Base-by-base conservation (phyloP, 75 land plant species). In the Ceratopteris richardii region DNA sequence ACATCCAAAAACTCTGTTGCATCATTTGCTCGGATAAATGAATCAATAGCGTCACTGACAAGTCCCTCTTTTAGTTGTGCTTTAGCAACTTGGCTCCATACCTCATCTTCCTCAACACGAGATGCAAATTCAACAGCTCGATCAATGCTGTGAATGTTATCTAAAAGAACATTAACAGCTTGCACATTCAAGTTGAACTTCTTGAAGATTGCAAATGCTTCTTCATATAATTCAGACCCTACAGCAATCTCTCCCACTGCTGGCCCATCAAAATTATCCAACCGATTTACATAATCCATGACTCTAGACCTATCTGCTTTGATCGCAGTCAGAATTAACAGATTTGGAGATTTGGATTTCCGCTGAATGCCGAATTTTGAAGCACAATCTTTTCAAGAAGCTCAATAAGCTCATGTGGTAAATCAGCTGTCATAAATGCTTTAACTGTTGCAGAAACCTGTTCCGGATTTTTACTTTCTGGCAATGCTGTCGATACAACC, bases 381-480 rank as follows among this genome's bases (percentile, higher is more conserved):
- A 94, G 87, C 36, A 94, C 96, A 72, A 94, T 94, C 70, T 94
- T 94, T 52, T 94, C 96, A 63, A 94, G 85, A 44, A 94, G 85
- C 69, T 94, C 98, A 70, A 94, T 94, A 13, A 89, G 71, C 65
- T 94, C 98, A 81, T 94, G 98, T 2, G 98, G 98, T 40, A 94
- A 84, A 63, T 94, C 96, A 55, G 98, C 98, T 16, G 98, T 94
- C 98, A 94, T 94, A 65, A 94, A 94, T 13, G 98, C 98, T 79
- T 94, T 94, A 41, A 89, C 96, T 51, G 98, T 88, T 14, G 98
- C 87, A 29, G 98, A 94, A 19, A 94, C 98, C 69, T 94, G 98
- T 52, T 94, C 98, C 19, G 98, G 98, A 60, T 83, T 94, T 82
- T 89, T 89, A 82, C 90, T 88, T 60, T 94, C 98, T 72, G 98